Evolutionary conservation across 176 grass and related monocot species (phyloP).

Genomic region (Musa troglodytarum): DNA sequence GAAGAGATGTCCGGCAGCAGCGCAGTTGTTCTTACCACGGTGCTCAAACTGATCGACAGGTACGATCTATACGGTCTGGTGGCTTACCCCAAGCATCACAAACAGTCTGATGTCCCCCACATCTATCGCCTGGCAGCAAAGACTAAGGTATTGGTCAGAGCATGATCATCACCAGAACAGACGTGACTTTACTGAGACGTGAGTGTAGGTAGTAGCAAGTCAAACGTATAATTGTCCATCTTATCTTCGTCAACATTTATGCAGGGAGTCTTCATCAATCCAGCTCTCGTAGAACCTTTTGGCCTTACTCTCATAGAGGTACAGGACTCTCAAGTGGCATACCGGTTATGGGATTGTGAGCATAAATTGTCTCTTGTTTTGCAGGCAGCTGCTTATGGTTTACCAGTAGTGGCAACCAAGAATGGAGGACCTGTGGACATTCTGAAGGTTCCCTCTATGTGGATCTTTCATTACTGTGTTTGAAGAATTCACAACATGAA

Average conservation of each 20-base stretch:
- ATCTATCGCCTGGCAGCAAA: conserved; percentile 88
- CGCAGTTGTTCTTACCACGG: conserved; percentile 46
- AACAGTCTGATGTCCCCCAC: conserved; percentile 73
- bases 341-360: neutral
- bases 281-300: conserved; percentile 86
- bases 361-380: neutral
- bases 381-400: conserved; percentile 80
- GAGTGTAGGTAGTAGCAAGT: no score
- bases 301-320: conserved; percentile 92
- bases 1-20: conserved; percentile 73
- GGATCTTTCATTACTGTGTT: no score
- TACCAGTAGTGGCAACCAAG: conserved; percentile 78
- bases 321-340: neutral
- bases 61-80: conserved; percentile 94
- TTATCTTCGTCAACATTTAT: neutral
- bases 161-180: neutral
- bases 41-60: conserved; percentile 77
- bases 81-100: conserved; percentile 94
- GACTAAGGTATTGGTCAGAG: conserved; percentile 47
- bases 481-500: neutral
- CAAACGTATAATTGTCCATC: no score
- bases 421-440: conserved; percentile 98
- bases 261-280: conserved; percentile 92
- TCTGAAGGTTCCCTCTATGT: conserved; percentile 38
- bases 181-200: no score